Conservation (phyloP, 2,329 filamentous ascomycete species). For the Byssochlamys sp. region DNA sequence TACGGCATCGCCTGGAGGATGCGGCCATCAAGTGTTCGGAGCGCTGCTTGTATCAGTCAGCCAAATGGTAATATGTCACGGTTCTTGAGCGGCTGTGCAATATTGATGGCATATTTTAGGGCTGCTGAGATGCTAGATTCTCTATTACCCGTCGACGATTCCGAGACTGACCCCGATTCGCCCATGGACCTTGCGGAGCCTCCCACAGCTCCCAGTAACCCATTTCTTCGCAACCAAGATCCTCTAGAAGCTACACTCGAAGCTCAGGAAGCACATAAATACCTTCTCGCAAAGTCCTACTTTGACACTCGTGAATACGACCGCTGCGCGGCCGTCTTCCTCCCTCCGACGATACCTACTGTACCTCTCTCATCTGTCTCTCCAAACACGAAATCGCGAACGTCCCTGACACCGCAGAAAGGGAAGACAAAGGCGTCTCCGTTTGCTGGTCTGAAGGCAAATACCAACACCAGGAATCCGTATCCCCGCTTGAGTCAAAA, state of each 20-base stretch:
- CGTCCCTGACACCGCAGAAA: conserved; percentile 39
- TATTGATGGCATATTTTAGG: conserved; percentile 44
- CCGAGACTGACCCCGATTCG: conserved; percentile 51
- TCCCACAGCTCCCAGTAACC: conserved; percentile 42
- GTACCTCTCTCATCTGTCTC: conserved; percentile 44
- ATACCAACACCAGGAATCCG: conserved; percentile 24
- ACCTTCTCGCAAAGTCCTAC: conserved; percentile 81
- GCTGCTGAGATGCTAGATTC: conserved; percentile 86
- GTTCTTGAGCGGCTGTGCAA: not conserved
- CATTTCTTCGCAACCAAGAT: conserved; percentile 49
- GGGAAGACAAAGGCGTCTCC: conserved; percentile 51
- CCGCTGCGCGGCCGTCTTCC: conserved; percentile 78
- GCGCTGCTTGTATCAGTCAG: conserved; percentile 85
- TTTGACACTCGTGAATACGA: conserved; percentile 95
- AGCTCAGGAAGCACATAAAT: conserved; percentile 67
- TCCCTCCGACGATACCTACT: conserved; percentile 69
- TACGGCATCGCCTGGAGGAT: conserved; percentile 68
- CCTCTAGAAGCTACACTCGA: conserved; percentile 67
- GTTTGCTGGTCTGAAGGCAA: conserved; percentile 28
- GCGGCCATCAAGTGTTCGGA: conserved; percentile 87
- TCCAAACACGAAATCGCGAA: conserved; percentile 29
- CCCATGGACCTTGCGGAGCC: conserved; percentile 48
- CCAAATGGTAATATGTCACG: conserved; percentile 64
- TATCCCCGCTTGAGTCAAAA: conserved; percentile 65
- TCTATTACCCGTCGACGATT: conserved; percentile 51